Conservation (phyloP, 345 rosid genomes). For the Raphanus sativus region DNA sequence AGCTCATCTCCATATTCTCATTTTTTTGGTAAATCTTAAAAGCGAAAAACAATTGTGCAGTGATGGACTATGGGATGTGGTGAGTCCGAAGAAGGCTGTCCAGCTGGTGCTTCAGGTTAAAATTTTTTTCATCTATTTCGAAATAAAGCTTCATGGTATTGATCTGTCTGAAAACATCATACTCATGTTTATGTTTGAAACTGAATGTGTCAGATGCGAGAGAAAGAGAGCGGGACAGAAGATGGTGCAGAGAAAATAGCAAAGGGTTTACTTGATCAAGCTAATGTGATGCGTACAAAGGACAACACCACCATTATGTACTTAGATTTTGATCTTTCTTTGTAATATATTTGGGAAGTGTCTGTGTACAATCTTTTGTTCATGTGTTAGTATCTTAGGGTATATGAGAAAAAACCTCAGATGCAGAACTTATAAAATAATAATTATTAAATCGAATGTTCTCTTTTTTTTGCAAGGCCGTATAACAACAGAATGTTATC, state of each 20-base stretch:
- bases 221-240: conserved; percentile 46
- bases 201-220: conserved; percentile 48
- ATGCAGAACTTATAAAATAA: conserved; percentile 17
- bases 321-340: conserved; percentile 62
- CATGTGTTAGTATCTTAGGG: conserved; percentile 8
- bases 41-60: conserved; percentile 41
- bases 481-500: background rate
- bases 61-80: conserved; percentile 95
- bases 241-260: conserved; percentile 74
- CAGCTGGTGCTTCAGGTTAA: conserved; percentile 74
- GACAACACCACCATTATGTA: conserved; percentile 88
- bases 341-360: conserved; percentile 42
- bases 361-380: conserved; percentile 21
- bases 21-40: background rate
- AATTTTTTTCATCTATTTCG: background rate
- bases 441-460: background rate
- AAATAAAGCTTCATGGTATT: background rate
- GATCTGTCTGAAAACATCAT: background rate
- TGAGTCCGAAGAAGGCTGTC: conserved; percentile 65
- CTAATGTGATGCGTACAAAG: conserved; percentile 81
- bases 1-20: background rate
- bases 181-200: conserved; percentile 18
- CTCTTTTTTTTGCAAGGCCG: no score
- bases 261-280: conserved; percentile 67
- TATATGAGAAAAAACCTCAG: conserved; percentile 29